A percentile compares a stretch with the other conserved stretches of the same genome.
Conservation (phyloP, 2,329 filamentous ascomycete species). For the Ophiostoma montium region DNA sequence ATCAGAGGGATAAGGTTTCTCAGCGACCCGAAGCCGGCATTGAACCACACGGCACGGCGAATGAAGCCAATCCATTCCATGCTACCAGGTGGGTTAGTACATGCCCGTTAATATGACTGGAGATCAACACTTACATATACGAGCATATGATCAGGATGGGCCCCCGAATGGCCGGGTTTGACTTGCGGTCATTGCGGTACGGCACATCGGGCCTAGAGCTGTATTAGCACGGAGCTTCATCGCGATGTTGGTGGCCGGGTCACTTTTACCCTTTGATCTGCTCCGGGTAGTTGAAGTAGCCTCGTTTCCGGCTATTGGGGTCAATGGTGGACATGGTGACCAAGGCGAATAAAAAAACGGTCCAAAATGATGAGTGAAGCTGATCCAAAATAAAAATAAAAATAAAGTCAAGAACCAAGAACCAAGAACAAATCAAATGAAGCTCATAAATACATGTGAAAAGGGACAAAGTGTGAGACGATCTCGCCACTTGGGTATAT, state of each 20-base stretch:
- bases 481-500: too few relatives aligned
- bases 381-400: not conserved
- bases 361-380: not conserved
- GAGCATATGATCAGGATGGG: slow-evolving; percentile 37
- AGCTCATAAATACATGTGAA: not conserved
- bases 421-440: not conserved
- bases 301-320: slow-evolving; percentile 8
- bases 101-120: not conserved
- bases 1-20: slow-evolving; percentile 37
- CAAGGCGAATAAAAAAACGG: not conserved
- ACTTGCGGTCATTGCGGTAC: slow-evolving; percentile 31
- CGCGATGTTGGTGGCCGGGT: not conserved
- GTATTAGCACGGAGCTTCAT: not conserved
- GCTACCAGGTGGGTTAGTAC: slow-evolving; percentile 20
- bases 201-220: slow-evolving; percentile 22
- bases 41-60: slow-evolving; percentile 43
- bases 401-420: not conserved
- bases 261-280: slow-evolving; percentile 21
- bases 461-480: not conserved
- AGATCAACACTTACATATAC: slow-evolving; percentile 31
- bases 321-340: slow-evolving; percentile 7
- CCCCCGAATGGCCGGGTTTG: slow-evolving; percentile 46
- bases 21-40: slow-evolving; percentile 47
- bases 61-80: slow-evolving; percentile 41
- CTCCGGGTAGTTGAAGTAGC: slow-evolving; percentile 25